phyloP scores from a whole-genome alignment of 129 eudicot species.

The Flaveria sonorensis region DNA sequence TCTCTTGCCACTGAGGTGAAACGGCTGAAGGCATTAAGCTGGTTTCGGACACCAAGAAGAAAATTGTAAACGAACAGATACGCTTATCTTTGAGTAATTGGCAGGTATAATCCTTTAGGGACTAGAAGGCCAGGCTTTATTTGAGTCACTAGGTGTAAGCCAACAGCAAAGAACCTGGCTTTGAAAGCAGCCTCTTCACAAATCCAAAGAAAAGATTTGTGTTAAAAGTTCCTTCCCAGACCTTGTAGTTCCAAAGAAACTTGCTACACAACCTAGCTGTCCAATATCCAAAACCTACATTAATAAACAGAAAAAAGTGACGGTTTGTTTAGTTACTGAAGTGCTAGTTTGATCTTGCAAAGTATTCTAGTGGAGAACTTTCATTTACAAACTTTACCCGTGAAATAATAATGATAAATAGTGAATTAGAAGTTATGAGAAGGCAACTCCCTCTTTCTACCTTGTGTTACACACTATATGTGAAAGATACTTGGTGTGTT shows the following conservation, averaged over 20 bases:
- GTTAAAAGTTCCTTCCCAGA: conserved; percentile 2
- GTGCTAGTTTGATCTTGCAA: background rate
- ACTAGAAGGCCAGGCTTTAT: background rate
- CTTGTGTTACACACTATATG: too few species aligned
- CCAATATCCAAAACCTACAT: conserved; percentile 27
- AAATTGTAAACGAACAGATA: background rate
- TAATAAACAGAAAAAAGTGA: background rate
- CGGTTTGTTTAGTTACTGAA: background rate
- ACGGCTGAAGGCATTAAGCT: conserved; percentile 68
- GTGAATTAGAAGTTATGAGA: background rate
- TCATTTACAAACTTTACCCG: background rate
- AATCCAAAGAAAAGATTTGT: background rate
- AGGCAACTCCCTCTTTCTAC: too few species aligned
- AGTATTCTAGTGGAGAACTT: background rate
- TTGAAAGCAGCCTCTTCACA: conserved; percentile 9
- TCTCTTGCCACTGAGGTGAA: conserved; percentile 99
- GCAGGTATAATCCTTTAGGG: conserved; percentile 9
- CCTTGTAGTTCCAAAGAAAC: conserved; percentile 12
- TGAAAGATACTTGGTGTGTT: background rate
- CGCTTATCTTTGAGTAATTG: conserved; percentile 5
- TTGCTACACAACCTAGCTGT: background rate
- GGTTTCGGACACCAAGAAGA: conserved; percentile 27
- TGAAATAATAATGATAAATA: background rate
- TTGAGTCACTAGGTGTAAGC: conserved; percentile 13
- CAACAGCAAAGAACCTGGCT: background rate